These are phyloP conservation scores for Chiua virens DNA, from an alignment of 768 basidiomycete species.

Conservation along the genomic window DNA sequence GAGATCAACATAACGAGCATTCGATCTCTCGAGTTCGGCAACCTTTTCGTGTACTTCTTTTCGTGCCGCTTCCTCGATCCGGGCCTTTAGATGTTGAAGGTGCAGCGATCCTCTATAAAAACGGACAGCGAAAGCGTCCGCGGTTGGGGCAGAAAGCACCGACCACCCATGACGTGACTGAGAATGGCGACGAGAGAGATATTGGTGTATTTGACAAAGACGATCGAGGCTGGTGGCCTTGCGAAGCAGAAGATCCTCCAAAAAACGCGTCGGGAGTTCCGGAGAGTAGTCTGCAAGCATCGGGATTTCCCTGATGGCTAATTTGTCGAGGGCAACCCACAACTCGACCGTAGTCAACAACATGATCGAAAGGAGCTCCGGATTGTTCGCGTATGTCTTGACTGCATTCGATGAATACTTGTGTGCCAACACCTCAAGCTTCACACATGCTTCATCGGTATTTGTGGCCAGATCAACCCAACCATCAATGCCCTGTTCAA, in stretches of 20 bases:
- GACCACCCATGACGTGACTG: slow-evolving; percentile 19
- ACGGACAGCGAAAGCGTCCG: slow-evolving; percentile 32
- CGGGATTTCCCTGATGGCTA: slow-evolving; percentile 35
- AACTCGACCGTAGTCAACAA: slow-evolving; percentile 45
- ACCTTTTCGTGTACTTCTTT: slow-evolving; percentile 17
- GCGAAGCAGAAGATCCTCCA: slow-evolving; percentile 43
- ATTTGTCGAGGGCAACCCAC: slow-evolving; percentile 47
- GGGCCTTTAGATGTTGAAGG: slow-evolving; percentile 21
- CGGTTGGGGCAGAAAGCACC: slow-evolving; percentile 30
- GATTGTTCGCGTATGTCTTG: slow-evolving; percentile 31
- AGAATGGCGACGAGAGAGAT: slow-evolving; percentile 33
- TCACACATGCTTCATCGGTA: slow-evolving; percentile 20
- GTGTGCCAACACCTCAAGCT: slow-evolving; percentile 27
- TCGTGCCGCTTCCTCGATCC: slow-evolving; percentile 32
- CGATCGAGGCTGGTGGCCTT: slow-evolving; percentile 29
- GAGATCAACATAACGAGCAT: slow-evolving; percentile 2
- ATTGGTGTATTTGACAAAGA: slow-evolving; percentile 24
- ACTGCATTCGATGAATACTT: slow-evolving; percentile 28
- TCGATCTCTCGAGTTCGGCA: slow-evolving; percentile 26
- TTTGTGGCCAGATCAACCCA: slow-evolving; percentile 32
- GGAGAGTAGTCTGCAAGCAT: slow-evolving; percentile 46
- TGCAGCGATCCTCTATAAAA: slow-evolving; percentile 26
- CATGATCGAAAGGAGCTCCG: slow-evolving; percentile 41
- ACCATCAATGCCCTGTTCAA: slow-evolving; percentile 29
- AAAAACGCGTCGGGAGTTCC: slow-evolving; percentile 37